These are phyloP conservation scores for Phialocephala subalpina DNA, from an alignment of 2,329 filamentous ascomycete species.

Conservation along the genomic window DNA sequence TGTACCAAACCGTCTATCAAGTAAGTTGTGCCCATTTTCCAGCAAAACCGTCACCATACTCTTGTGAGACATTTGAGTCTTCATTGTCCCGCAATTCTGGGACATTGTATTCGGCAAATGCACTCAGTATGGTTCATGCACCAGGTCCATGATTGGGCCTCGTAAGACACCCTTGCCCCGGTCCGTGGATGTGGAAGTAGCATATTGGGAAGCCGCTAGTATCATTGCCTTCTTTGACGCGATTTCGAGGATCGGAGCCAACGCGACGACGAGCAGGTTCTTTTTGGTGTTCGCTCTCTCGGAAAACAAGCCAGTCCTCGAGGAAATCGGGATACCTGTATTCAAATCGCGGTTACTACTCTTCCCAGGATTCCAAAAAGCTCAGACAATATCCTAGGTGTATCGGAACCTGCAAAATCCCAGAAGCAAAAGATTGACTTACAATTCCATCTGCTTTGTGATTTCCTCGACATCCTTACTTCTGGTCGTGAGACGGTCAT, in stretches of 20 bases:
- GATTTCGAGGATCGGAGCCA: neutral
- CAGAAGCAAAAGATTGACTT: neutral
- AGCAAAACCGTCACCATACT: too few species aligned
- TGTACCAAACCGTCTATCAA: too few species aligned
- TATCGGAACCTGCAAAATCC: too few species aligned
- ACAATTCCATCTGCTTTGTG: neutral
- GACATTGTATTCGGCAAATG: too few species aligned
- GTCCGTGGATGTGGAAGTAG: neutral
- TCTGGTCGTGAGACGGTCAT: neutral
- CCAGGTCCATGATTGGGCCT: neutral
- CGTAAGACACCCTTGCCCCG: neutral
- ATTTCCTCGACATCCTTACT: neutral
- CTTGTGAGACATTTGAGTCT: too few species aligned
- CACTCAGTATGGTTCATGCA: too few species aligned
- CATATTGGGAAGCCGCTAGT: neutral
- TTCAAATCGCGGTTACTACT: too few species aligned
- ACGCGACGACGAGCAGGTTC: neutral
- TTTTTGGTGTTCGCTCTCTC: neutral
- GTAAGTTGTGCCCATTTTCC: too few species aligned
- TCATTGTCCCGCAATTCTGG: too few species aligned
- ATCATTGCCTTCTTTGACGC: neutral
- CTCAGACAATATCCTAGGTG: too few species aligned
- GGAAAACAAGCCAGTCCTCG: slow-evolving; percentile 1
- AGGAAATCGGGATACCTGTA: too few species aligned
- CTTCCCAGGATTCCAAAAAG: too few species aligned